Conservation (phyloP, 192 early-diverging fungal genomes). For the Chytriomyces hyalinus region DNA sequence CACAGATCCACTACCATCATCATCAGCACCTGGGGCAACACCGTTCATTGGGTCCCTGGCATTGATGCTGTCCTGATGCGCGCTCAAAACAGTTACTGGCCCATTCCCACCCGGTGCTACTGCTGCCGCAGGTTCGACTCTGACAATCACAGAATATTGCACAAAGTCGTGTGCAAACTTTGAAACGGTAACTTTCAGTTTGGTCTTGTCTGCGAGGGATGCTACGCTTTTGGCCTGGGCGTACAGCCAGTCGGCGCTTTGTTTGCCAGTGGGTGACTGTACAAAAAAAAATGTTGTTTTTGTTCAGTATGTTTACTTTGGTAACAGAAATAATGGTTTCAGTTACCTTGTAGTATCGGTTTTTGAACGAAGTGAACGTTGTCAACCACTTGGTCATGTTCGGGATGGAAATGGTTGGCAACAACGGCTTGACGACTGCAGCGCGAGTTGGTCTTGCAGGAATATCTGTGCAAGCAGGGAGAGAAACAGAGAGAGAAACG, state of each 20-base stretch:
- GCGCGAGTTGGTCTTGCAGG: slow-evolving; percentile 62
- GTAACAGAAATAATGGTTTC: not conserved
- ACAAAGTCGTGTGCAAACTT: slow-evolving; percentile 81
- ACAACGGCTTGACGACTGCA: slow-evolving; percentile 64
- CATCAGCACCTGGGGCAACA: slow-evolving; percentile 80
- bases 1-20: slow-evolving; percentile 92
- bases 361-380: slow-evolving; percentile 83
- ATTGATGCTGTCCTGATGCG: slow-evolving; percentile 91
- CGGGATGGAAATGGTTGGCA: slow-evolving; percentile 66
- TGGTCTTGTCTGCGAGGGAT: slow-evolving; percentile 16
- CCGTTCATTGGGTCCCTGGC: slow-evolving; percentile 78
- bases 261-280: slow-evolving; percentile 32
- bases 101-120: not conserved
- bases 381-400: slow-evolving; percentile 73
- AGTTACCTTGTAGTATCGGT: slow-evolving; percentile 85
- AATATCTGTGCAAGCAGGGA: slow-evolving; percentile 38
- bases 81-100: slow-evolving; percentile 75
- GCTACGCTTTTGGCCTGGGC: slow-evolving; percentile 41
- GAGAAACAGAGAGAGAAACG: too few relatives aligned
- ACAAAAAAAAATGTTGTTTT: too few relatives aligned
- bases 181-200: slow-evolving; percentile 56
- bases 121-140: slow-evolving; percentile 61
- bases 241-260: slow-evolving; percentile 49
- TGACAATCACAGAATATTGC: slow-evolving; percentile 83
- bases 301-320: too few relatives aligned